Evolutionary conservation across 768 basidiomycete species (phyloP), one percentile per base, ranked within the genome.

Genomic region (Termitomyces sp.): DNA sequence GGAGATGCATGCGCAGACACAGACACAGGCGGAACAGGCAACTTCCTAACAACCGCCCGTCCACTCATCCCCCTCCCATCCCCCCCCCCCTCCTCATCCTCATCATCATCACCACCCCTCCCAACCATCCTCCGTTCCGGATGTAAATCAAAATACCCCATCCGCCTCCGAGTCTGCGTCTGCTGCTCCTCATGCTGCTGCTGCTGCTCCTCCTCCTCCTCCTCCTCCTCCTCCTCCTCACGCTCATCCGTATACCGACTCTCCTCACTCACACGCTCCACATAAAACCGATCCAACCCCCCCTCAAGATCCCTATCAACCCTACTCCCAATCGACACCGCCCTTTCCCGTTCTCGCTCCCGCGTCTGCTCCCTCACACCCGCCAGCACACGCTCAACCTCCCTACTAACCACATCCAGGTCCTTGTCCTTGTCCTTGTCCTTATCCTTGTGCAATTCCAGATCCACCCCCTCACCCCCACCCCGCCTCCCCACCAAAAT

Each of bases 131-230:
- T 76, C 49, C 90, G 80, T 49, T 92, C 90, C 11, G 90, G 90
- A 69, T 92, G 90, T 14, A 91, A 67, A 69, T 91, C 90, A 69
- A 92, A 92, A 70, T 92, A 92, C 0, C 88, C 87, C 32, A 85
- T 56, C 17, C 88, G 80, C 49, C 77, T 72, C 65, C 79, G 78
- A 50, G n/a, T n/a, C n/a, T n/a, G n/a, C n/a, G n/a, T n/a, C n/a
- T n/a, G n/a, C n/a, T n/a, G n/a, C n/a, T n/a, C n/a, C n/a, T n/a
- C n/a, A n/a, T n/a, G n/a, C n/a, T n/a, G n/a, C n/a, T n/a, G n/a
- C n/a, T n/a, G n/a, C n/a, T n/a, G n/a, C n/a, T n/a, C n/a, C n/a
- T 34, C 34, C 34, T 34, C 34, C 34, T 4, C n/a, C n/a, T n/a
- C 34, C 38, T 38, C 38, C 4, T 14, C 12, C 40, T 5, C 71